phyloP scores from a whole-genome alignment of 2,329 filamentous ascomycete genomes.

The Gnomoniopsis smithogilvyi region DNA sequence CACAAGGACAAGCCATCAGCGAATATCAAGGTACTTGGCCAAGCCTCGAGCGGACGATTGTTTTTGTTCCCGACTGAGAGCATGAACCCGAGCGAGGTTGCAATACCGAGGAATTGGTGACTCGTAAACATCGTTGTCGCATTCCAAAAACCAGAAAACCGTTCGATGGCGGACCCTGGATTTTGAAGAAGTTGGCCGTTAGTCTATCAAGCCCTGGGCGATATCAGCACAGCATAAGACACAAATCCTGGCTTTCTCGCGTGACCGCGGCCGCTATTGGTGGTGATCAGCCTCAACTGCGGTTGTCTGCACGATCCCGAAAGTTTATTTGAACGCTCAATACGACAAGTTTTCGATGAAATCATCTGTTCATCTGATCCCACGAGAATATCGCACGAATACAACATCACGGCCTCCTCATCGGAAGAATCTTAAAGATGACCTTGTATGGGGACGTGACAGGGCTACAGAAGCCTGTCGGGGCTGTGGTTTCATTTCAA shows the following conservation, averaged over 20 bases:
- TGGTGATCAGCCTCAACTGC: not conserved
- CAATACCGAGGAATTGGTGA: not conserved
- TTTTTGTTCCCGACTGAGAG: not conserved
- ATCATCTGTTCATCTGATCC: not conserved
- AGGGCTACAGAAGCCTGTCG: too few species aligned
- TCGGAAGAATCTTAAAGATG: too few species aligned
- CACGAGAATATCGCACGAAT: too few species aligned
- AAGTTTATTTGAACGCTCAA: not conserved
- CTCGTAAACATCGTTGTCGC: not conserved
- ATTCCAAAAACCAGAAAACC: not conserved
- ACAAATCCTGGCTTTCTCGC: conserved; percentile 1
- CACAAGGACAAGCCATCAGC: not conserved
- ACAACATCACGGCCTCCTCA: too few species aligned
- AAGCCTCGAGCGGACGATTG: not conserved
- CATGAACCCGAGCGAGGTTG: not conserved
- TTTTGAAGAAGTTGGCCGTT: conserved; percentile 13
- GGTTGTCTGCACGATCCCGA: not conserved
- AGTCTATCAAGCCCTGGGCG: not conserved
- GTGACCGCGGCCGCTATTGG: not conserved
- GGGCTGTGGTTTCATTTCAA: too few species aligned
- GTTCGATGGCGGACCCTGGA: not conserved
- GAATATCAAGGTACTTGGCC: not conserved
- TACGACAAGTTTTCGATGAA: not conserved
- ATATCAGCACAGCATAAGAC: conserved; percentile 10
- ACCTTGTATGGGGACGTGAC: too few species aligned